Evolutionary conservation across 495 filamentous ascomycete species (phyloP), one percentile per base, ranked within the genome.

Genomic region (Sordaria brevicollis): DNA sequence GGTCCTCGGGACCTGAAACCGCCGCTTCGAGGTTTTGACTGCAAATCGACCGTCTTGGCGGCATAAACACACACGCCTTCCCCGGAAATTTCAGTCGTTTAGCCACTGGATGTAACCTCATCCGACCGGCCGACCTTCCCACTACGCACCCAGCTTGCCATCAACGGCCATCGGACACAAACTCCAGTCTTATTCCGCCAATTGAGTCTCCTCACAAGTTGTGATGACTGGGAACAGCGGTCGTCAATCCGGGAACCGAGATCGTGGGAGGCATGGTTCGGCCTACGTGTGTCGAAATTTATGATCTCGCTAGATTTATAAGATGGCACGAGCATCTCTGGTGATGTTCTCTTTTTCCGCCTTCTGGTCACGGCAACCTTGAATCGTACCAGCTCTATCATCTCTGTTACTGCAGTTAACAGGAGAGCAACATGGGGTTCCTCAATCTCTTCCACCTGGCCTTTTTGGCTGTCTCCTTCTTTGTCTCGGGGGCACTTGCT

Each of bases 401-500:
- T 8, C 25, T 57, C 13, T 57, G 49, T 31, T 31, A 57, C 49
- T 57, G 25, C 25, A 57, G 25, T 57, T 57, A 57, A 57, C 49
- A 57, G 49, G 65, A 43, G 13, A 67, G 65, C 69, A 74, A 41
- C 34, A 78, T 76, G 75, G 70, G 35, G 65, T 65, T 74, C 67
- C 69, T 37, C 34, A 70, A 67, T 3, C 54, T 66, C 62, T 31
- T 78, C n/a, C 76, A 70, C 54, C 25, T 76, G 3, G 66, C 71
- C 39, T 41, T 70, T 36, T 31, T 83, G 19, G 74, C 77, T 1
- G 65, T 74, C n/a, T 74, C 76, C 29, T 36, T 76, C 25, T 82
- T 81, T 66, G 73, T 73, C 57, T 77, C 79, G n/a, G 78, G 76
- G 25, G 77, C 72, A 41, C 65, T 79, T 65, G 78, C 74, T 33